These are phyloP conservation scores for Pestalotiopsis sp. DNA, from an alignment of 2,329 filamentous ascomycete species.

Conservation along the genomic window DNA sequence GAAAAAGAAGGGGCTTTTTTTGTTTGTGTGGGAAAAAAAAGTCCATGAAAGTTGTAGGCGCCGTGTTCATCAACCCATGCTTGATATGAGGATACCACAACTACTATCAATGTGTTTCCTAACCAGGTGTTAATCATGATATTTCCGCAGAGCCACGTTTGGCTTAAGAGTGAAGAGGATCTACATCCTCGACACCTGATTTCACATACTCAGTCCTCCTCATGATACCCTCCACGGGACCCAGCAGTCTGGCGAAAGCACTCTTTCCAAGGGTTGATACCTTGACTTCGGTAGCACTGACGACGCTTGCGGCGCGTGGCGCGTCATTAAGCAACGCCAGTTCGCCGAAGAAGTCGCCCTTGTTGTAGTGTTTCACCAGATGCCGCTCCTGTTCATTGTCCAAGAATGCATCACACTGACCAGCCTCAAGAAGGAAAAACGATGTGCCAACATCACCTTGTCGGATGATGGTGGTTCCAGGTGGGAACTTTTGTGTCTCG, in stretches of 20 bases:
- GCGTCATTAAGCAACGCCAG: constrained; percentile 91
- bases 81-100: constrained; percentile 3
- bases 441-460: constrained; percentile 91
- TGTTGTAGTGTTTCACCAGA: constrained; percentile 79
- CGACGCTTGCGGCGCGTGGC: constrained; percentile 85
- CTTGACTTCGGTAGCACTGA: constrained; percentile 85
- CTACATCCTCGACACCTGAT: constrained; percentile 67
- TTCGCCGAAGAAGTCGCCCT: constrained; percentile 97
- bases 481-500: constrained; percentile 83
- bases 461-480: constrained; percentile 81
- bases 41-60: neutral
- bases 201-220: constrained; percentile 71
- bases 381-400: constrained; percentile 68
- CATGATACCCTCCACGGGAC: constrained; percentile 94
- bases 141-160: neutral
- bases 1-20: neutral
- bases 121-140: constrained; percentile 30
- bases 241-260: constrained; percentile 90
- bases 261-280: constrained; percentile 91
- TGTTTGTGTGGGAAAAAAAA: neutral
- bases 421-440: constrained; percentile 88
- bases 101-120: neutral
- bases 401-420: constrained; percentile 78
- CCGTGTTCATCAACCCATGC: neutral
- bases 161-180: constrained; percentile 52